Evolutionary conservation across 495 filamentous ascomycete genomes (phyloP).

Genomic region (Cetradonia linearis): DNA sequence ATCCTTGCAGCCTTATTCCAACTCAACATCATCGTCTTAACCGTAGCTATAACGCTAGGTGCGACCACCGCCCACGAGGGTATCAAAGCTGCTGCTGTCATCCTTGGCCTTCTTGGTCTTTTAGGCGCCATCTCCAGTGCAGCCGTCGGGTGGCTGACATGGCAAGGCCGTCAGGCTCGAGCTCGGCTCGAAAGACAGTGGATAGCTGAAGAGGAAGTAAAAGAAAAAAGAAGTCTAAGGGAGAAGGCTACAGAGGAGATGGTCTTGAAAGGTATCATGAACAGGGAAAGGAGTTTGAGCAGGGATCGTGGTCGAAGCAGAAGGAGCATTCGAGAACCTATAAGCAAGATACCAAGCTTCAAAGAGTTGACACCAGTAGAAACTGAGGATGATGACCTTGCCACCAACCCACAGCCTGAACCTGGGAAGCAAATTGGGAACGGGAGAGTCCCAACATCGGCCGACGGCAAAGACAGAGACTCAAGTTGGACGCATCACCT

Average conservation of each 20-base stretch:
- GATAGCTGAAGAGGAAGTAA: constrained; percentile 5
- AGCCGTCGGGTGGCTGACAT: constrained; percentile 3
- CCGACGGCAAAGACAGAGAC: not conserved
- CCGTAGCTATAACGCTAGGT: constrained; percentile 5
- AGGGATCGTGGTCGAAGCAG: constrained; percentile 4
- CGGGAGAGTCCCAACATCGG: not conserved
- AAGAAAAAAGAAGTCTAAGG: not conserved
- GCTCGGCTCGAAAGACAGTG: constrained; percentile 2
- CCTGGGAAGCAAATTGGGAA: not conserved
- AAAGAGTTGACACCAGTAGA: not conserved
- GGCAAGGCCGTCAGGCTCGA: constrained; percentile 3
- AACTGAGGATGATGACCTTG: not conserved
- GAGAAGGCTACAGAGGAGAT: not conserved
- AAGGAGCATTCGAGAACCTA: not conserved
- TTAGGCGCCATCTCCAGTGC: not conserved
- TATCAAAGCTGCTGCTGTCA: not conserved
- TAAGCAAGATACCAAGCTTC: not conserved
- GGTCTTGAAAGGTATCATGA: not conserved
- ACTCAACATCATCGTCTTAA: not conserved
- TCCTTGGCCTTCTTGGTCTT: constrained; percentile 9
- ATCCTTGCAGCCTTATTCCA: not conserved
- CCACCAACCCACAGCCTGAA: not conserved
- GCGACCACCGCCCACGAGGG: not conserved
- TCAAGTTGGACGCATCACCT: not conserved
- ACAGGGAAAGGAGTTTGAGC: constrained; percentile 6